Evolutionary conservation across 2,329 filamentous ascomycete species (phyloP).

Genomic region (Xylaria sp.): DNA sequence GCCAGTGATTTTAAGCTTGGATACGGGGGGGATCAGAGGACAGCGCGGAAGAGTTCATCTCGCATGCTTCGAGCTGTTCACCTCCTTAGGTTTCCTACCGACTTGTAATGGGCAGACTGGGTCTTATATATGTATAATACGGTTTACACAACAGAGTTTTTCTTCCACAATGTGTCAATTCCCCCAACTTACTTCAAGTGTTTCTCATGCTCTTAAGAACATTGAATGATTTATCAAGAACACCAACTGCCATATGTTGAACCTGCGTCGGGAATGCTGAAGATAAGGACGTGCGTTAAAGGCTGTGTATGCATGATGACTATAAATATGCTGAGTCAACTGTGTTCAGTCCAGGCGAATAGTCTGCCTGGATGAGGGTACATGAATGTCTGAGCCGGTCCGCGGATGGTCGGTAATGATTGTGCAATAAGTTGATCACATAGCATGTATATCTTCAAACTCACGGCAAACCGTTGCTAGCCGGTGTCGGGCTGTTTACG

Average conservation of each 20-base stretch:
- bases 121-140: conserved; percentile 32
- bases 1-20: conserved; percentile 7
- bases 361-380: not conserved
- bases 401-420: not conserved
- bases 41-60: not conserved
- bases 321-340: not conserved
- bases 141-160: conserved; percentile 27
- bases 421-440: not conserved
- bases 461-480: not conserved
- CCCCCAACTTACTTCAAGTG: not conserved
- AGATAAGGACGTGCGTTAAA: too few relatives aligned
- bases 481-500: not conserved
- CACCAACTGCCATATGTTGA: not conserved
- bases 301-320: not conserved
- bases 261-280: not conserved
- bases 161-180: not conserved
- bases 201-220: not conserved
- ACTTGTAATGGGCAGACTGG: conserved; percentile 13
- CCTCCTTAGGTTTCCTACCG: conserved; percentile 13
- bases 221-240: not conserved
- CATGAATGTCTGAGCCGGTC: not conserved
- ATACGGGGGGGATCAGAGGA: not conserved
- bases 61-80: conserved; percentile 4
- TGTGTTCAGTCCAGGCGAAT: not conserved
- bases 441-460: not conserved